Conservation (phyloP, 441 rosid genomes). For the Bocquillonia castaneifolia region DNA sequence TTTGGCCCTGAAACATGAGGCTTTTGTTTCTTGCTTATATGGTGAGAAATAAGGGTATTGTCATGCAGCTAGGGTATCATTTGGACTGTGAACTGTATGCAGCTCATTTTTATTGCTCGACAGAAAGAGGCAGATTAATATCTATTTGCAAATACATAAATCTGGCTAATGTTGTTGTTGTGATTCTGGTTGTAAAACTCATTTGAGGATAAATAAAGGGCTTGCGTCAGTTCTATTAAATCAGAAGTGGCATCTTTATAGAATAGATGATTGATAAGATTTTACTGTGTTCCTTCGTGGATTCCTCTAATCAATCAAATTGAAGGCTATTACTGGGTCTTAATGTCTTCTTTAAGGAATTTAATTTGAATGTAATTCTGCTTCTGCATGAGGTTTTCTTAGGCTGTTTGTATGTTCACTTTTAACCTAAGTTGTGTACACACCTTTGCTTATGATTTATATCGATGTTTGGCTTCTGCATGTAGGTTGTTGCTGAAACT, state of each 20-base stretch:
- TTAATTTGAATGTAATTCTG: not conserved
- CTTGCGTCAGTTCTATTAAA: not conserved
- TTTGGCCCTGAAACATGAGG: conserved; percentile 3
- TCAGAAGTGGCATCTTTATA: not conserved
- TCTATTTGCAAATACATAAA: not conserved
- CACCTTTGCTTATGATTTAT: not conserved
- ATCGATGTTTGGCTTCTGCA: conserved; percentile 5
- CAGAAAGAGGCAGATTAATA: not conserved
- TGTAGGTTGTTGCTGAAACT: conserved; percentile 87
- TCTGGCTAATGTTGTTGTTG: not conserved
- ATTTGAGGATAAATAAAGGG: not conserved
- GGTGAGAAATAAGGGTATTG: not conserved
- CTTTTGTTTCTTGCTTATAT: not conserved
- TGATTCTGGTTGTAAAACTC: not conserved
- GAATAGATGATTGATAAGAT: conserved; percentile 2
- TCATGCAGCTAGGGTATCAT: too few species aligned
- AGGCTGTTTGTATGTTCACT: not conserved
- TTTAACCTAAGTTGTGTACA: not conserved
- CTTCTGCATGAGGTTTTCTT: not conserved
- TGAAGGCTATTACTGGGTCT: not conserved
- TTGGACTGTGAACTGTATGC: not conserved
- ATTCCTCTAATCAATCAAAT: not conserved
- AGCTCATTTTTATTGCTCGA: not conserved
- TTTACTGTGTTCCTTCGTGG: not conserved
- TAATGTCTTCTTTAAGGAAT: not conserved